Evolutionary conservation across 1,284 basidiomycete species (phyloP).

Genomic region (Heterobasidion parviporum): DNA sequence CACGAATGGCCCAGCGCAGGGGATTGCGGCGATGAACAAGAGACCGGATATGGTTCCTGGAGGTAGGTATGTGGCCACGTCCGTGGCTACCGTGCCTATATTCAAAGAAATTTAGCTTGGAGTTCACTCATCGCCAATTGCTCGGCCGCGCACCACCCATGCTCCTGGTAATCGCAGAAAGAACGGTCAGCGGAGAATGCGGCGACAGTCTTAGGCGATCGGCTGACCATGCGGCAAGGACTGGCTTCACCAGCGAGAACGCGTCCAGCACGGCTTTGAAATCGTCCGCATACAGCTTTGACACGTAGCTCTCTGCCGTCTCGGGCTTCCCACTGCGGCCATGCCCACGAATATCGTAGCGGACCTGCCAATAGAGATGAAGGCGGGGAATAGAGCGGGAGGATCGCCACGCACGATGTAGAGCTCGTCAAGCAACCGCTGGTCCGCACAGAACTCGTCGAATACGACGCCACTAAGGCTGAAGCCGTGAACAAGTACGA

Average conservation of each 20-base stretch:
- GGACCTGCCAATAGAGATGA: slow-evolving; percentile 8
- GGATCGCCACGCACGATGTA: slow-evolving; percentile 12
- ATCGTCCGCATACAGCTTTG: slow-evolving; percentile 11
- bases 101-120: too few species aligned
- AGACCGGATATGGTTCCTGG: background rate
- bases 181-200: background rate
- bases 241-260: slow-evolving; percentile 7
- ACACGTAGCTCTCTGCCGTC: slow-evolving; percentile 5
- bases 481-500: slow-evolving; percentile 17
- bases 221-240: slow-evolving; percentile 12
- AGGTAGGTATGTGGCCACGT: background rate
- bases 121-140: background rate
- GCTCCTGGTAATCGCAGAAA: background rate
- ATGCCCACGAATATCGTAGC: slow-evolving; percentile 15
- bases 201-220: background rate
- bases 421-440: slow-evolving; percentile 5
- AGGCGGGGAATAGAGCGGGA: background rate
- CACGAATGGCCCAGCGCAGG: background rate
- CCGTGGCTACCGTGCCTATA: background rate
- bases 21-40: background rate
- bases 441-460: slow-evolving; percentile 11
- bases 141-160: background rate
- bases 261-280: slow-evolving; percentile 11
- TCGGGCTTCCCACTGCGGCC: slow-evolving; percentile 15
- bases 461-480: slow-evolving; percentile 10